These are phyloP conservation scores for Termitomyces sp. DNA, from an alignment of 768 basidiomycete species.

Conservation along the genomic window DNA sequence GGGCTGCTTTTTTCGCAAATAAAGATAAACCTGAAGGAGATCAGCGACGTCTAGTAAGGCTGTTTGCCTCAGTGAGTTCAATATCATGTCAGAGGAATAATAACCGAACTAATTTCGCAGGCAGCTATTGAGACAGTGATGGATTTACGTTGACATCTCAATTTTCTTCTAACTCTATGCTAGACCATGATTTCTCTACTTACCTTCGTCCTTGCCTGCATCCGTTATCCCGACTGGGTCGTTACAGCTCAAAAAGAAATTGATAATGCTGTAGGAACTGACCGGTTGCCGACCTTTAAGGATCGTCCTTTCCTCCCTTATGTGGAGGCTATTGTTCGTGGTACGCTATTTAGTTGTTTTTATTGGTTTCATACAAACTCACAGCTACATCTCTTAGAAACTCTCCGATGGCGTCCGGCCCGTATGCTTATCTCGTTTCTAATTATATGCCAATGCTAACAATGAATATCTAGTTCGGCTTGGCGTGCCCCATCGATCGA, in stretches of 20 bases:
- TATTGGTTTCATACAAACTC: too few species aligned
- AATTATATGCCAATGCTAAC: neutral
- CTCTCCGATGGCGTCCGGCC: neutral
- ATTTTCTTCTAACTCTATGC: neutral
- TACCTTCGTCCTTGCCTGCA: neutral
- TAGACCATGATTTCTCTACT: neutral
- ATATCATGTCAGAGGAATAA: neutral
- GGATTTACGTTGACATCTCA: neutral
- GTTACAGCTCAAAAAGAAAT: neutral
- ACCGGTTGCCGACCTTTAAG: neutral
- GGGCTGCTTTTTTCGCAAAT: neutral
- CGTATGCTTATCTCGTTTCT: neutral
- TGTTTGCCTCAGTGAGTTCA: neutral
- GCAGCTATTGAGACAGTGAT: neutral
- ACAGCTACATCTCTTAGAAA: neutral
- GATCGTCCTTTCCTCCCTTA: neutral
- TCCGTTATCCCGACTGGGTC: neutral
- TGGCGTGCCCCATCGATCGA: neutral
- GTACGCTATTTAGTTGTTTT: neutral
- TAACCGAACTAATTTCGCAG: neutral
- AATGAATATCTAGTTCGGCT: neutral
- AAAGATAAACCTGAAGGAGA: constrained; percentile 1
- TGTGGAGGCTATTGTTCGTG: neutral
- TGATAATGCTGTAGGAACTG: neutral
- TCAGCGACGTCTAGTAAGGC: neutral